Percentiles rank a stretch among this genome's conserved stretches.
Evolutionary conservation across 208 protist species (phyloP).

Genomic region (Porcisia hertigi): DNA sequence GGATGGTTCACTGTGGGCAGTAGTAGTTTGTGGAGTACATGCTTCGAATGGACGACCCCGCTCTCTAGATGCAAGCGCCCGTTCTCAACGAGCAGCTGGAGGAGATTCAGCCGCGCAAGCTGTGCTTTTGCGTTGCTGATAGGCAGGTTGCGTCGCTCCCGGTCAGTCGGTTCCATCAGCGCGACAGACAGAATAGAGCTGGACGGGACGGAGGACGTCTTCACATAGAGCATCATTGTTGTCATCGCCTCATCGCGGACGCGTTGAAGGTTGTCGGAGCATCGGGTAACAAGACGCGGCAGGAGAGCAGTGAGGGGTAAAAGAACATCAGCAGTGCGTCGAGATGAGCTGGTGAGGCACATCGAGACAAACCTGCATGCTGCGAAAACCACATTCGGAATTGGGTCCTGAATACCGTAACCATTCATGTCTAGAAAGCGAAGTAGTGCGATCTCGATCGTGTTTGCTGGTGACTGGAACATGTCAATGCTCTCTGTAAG

Average conservation of each 20-base stretch:
- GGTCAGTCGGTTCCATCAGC: slow-evolving; percentile 73
- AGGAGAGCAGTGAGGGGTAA: slow-evolving; percentile 59
- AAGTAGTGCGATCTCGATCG: slow-evolving; percentile 68
- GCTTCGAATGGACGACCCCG: slow-evolving; percentile 13
- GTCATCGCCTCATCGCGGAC: slow-evolving; percentile 70
- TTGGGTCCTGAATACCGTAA: slow-evolving; percentile 80
- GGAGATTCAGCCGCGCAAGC: slow-evolving; percentile 57
- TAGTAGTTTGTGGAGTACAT: slow-evolving; percentile 61
- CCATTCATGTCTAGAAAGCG: slow-evolving; percentile 75
- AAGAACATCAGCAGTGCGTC: slow-evolving; percentile 42
- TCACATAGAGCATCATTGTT: slow-evolving; percentile 65
- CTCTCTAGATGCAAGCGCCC: slow-evolving; percentile 20
- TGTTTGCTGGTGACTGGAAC: slow-evolving; percentile 12
- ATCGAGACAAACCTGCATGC: slow-evolving; percentile 72
- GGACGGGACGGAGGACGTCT: slow-evolving; percentile 35
- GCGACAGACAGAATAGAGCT: slow-evolving; percentile 44
- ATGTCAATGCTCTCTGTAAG: slow-evolving; percentile 43
- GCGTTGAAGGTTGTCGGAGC: slow-evolving; percentile 65
- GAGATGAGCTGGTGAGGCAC: slow-evolving; percentile 45
- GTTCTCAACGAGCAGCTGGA: slow-evolving; percentile 42
- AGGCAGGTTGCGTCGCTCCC: slow-evolving; percentile 64
- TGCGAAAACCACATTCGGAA: slow-evolving; percentile 78
- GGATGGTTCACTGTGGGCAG: slow-evolving; percentile 79
- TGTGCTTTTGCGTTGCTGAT: slow-evolving; percentile 60
- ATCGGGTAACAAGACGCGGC: slow-evolving; percentile 74